Evolutionary conservation across 495 filamentous ascomycete genomes (phyloP), one percentile per base, ranked within the genome.

Genomic region (Hypoxylon lenormandii): DNA sequence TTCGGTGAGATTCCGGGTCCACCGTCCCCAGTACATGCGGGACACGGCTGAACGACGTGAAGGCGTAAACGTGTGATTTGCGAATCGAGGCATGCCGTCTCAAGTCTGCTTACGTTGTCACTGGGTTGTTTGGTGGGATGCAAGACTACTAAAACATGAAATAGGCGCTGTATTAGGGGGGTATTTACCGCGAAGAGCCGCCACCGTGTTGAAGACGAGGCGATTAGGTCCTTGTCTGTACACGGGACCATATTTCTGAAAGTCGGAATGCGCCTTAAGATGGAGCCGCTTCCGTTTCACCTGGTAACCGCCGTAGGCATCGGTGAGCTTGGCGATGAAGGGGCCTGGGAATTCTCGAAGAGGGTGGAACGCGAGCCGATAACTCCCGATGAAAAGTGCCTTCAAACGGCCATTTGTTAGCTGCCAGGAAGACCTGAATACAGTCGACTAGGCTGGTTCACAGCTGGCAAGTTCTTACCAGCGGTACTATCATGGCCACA

Each of bases 341-440:
- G 55, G 55, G 5, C 55, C 55, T 28, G 55, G 55, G 26, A 47
- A 59, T 5, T 15, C 15, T 28, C 40, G 11, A 13, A 59, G 33
- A 21, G 55, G 55, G 45, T 59, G 55, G n/a, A 59, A 22, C 13
- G 33, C 7, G 15, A 59, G 40, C 11, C 33, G 36, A 59, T 47
- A 59, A 46, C 40, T 18, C 4, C 13, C 5, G n/a, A 43, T 6
- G 15, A 43, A 43, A 18, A 43, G n/a, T 43, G 5, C 40, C 40
- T 43, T 28, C 26, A 28, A 28, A 28, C 7, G 26, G 26, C 26
- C 26, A 28, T 28, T 28, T 28, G 26, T 28, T 28, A 28, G 26
- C 26, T 28, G 26, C 26, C 26, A 28, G 26, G 26, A 28, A 28
- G 26, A 28, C 26, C 26, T 28, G 26, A 28, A 28, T 28, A 3